Evolutionary conservation across 768 basidiomycete species (phyloP), one percentile per base, ranked within the genome.

Genomic region (Hemileccinum impolitum): DNA sequence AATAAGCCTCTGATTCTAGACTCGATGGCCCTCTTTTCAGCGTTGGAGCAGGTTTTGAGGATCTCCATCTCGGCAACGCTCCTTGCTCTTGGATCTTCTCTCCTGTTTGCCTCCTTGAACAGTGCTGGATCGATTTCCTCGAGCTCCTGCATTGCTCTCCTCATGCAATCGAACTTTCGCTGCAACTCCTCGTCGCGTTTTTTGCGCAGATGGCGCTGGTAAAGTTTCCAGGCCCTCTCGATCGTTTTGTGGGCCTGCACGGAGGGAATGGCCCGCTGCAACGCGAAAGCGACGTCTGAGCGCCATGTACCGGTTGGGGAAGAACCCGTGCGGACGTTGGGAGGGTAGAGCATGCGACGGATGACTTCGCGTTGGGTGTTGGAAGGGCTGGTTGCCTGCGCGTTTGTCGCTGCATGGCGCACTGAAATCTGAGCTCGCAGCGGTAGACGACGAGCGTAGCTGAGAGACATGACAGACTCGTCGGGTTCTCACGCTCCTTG

Each of bases 181-280:
- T 74, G 71, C 53, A 90, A 64, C 61, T 91, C 87, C 31, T 74
- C 80, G 25, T 84, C 78, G 39, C 87, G 77, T 53, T 76, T 72
- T 61, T 86, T 81, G 36, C 94, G 81, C 34, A 84, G 51, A 60
- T 89, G 84, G 26, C 94, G 79, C 55, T 80, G 77, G 70, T 91
- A 83, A 11, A 97, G 76, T 44, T 84, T 72, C 88, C 89, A 97
- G 4, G 94, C 94, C 28, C 94, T 82, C 55, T 91, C 86, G 45
- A 96, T 93, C 2, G 92, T 96, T 54, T 92, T 80, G 70, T 96
- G 91, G 0, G 90, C 92, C 66, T 95, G 92, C 5, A 76, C 79
- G 3, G 90, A 90, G 12, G 91, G 90, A 44, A 96, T 86, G n/a
- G 90, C 90, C 46, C 77, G 78, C 56, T 88, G 84, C 14, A 97